Percentiles rank a stretch among this genome's conserved stretches.
phyloP scores from a whole-genome alignment of 371 early-diverging fungal species.

The Mucor sp. region DNA sequence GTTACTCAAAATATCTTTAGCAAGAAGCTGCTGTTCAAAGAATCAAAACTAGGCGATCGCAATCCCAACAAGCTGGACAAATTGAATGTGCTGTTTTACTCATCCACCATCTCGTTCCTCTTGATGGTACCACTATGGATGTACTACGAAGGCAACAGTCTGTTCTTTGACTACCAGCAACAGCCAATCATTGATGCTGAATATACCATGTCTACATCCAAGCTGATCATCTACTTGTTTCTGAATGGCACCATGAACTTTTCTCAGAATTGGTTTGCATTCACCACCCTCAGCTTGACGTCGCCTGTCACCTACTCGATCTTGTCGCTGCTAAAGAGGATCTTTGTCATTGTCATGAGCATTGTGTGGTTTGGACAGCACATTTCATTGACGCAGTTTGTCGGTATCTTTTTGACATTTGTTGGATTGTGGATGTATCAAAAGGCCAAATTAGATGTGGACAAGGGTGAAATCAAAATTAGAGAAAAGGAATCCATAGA shows the following conservation, averaged over 20 bases:
- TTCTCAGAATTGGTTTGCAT: conserved; percentile 77
- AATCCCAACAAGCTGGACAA: conserved; percentile 51
- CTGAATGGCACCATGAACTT: conserved; percentile 81
- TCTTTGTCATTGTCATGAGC: conserved; percentile 83
- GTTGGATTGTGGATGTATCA: conserved; percentile 85
- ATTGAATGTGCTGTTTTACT: conserved; percentile 17
- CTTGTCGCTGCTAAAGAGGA: conserved; percentile 83
- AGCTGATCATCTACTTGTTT: conserved; percentile 52
- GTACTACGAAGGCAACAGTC: conserved; percentile 63
- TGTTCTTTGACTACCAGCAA: not conserved
- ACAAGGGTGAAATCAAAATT: conserved; percentile 31
- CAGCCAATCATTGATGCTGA: not conserved
- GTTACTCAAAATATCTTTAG: conserved; percentile 84
- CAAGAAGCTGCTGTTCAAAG: conserved; percentile 73
- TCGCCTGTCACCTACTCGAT: conserved; percentile 89
- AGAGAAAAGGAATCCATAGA: not conserved
- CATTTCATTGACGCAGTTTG: conserved; percentile 60
- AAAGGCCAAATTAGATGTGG: conserved; percentile 63
- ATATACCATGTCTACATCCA: conserved; percentile 6
- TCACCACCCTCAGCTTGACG: conserved; percentile 73
- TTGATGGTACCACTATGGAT: conserved; percentile 85
- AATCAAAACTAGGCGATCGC: conserved; percentile 24
- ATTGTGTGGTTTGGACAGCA: conserved; percentile 84
- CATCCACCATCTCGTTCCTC: conserved; percentile 62
- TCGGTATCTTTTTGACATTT: conserved; percentile 83